A percentile compares a stretch with the other conserved stretches of the same genome.
These are phyloP conservation scores for Ustilago hordei DNA, from an alignment of 1,284 basidiomycete genomes.

Conservation along the genomic window DNA sequence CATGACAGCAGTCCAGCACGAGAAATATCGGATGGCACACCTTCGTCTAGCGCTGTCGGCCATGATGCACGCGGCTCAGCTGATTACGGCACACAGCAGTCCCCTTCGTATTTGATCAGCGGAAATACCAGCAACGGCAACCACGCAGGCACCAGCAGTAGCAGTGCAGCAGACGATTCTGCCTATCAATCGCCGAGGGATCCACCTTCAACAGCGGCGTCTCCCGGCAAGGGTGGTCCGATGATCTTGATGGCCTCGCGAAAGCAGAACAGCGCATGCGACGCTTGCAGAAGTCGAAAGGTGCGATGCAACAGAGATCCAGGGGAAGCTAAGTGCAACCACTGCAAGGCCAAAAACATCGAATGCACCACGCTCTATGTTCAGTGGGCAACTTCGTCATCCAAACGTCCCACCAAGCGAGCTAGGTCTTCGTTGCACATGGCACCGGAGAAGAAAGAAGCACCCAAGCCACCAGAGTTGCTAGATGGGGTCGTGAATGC, in stretches of 20 bases:
- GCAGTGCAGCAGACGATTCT: conserved; percentile 21
- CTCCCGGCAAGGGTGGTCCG: conserved; percentile 27
- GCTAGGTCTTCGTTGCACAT: conserved; percentile 31
- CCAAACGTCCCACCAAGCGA: conserved; percentile 56
- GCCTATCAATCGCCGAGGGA: conserved; percentile 18
- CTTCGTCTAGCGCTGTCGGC: conserved; percentile 6
- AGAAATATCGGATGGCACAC: background rate
- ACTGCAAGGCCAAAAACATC: conserved; percentile 61
- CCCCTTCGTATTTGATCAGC: conserved; percentile 8
- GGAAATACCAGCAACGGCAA: conserved; percentile 17
- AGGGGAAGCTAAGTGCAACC: conserved; percentile 56
- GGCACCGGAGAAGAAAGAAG: conserved; percentile 32
- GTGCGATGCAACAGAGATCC: conserved; percentile 55
- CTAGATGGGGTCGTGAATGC: conserved; percentile 29
- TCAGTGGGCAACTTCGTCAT: conserved; percentile 54
- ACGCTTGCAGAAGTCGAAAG: conserved; percentile 61
- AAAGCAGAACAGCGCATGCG: conserved; percentile 63
- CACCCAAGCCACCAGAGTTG: conserved; percentile 40
- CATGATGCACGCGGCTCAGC: conserved; percentile 8
- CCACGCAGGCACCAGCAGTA: conserved; percentile 13
- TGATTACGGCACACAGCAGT: conserved; percentile 14
- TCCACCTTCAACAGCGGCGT: conserved; percentile 17
- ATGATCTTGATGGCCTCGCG: conserved; percentile 49
- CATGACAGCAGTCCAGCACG: conserved; percentile 6
- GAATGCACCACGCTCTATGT: conserved; percentile 63